These are phyloP conservation scores for Lomentospora prolificans DNA, from an alignment of 2,329 filamentous ascomycete species.

Conservation along the genomic window DNA sequence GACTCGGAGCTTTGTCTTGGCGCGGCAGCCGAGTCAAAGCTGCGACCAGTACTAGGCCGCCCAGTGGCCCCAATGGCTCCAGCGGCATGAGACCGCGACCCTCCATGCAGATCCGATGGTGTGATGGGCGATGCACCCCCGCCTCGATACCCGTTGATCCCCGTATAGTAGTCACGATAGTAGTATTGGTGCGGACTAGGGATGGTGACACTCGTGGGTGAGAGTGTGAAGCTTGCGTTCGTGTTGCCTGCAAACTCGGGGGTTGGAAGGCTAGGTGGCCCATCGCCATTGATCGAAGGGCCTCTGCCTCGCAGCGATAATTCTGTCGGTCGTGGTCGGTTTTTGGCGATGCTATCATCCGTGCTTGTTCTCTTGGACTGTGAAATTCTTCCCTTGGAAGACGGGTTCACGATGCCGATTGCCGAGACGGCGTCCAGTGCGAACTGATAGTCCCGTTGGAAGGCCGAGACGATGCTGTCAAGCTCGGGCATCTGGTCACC, in stretches of 20 bases:
- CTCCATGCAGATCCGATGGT: slow-evolving; percentile 40
- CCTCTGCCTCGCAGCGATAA: slow-evolving; percentile 44
- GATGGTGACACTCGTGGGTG: slow-evolving; percentile 36
- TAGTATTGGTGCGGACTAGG: slow-evolving; percentile 46
- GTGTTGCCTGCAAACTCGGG: slow-evolving; percentile 56
- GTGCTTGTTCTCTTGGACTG: slow-evolving; percentile 49
- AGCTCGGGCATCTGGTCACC: slow-evolving; percentile 52
- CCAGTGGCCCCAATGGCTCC: slow-evolving; percentile 29
- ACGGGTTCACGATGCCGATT: slow-evolving; percentile 72
- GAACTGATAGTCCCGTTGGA: slow-evolving; percentile 68
- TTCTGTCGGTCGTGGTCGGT: slow-evolving; percentile 38
- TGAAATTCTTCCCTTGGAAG: slow-evolving; percentile 47
- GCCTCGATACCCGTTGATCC: slow-evolving; percentile 13
- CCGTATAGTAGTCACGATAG: slow-evolving; percentile 45
- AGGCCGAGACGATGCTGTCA: slow-evolving; percentile 64
- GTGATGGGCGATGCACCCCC: slow-evolving; percentile 38
- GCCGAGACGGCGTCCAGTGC: slow-evolving; percentile 62
- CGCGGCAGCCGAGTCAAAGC: slow-evolving; percentile 43
- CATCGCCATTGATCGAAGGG: slow-evolving; percentile 52
- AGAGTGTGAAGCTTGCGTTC: slow-evolving; percentile 57
- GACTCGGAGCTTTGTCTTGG: slow-evolving; percentile 44
- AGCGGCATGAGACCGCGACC: slow-evolving; percentile 36
- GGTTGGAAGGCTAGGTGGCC: slow-evolving; percentile 50
- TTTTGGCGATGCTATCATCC: slow-evolving; percentile 39
- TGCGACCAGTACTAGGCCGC: slow-evolving; percentile 51